phyloP scores from a whole-genome alignment of 306 rosid genomes.

The Medicago arabica region DNA sequence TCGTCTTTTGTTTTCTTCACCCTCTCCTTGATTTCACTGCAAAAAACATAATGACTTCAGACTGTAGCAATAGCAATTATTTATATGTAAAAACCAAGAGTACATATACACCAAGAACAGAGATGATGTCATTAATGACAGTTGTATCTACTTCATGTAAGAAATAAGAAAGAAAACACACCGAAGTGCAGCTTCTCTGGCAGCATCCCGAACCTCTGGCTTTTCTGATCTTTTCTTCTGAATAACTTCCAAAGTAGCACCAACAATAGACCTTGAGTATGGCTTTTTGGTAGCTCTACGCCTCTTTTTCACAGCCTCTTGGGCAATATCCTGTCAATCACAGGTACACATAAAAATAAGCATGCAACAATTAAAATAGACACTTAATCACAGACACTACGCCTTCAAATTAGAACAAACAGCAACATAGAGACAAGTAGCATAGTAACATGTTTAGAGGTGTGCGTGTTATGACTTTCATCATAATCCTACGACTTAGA shows the following conservation, averaged over 20 bases:
- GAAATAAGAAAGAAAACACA: conserved; percentile 13
- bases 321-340: conserved; percentile 63
- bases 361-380: not conserved
- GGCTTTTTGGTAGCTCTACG: conserved; percentile 41
- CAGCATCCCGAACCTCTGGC: conserved; percentile 42
- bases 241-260: conserved; percentile 41
- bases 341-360: conserved; percentile 30
- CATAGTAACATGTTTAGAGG: not conserved
- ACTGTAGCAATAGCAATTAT: not conserved
- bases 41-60: conserved; percentile 9
- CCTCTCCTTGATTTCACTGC: conserved; percentile 86
- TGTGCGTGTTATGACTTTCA: no score
- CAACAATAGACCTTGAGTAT: conserved; percentile 47
- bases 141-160: not conserved
- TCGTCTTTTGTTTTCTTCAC: conserved; percentile 87
- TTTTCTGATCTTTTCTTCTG: conserved; percentile 37
- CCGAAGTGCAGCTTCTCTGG: conserved; percentile 46
- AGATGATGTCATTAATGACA: not conserved
- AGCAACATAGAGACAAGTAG: not conserved
- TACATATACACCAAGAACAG: no score
- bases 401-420: not conserved
- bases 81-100: not conserved
- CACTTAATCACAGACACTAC: not conserved
- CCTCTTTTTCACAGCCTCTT: conserved; percentile 44
- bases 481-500: not conserved